Conservation (phyloP, 768 basidiomycete genomes). For the Tephrocybe sp. region DNA sequence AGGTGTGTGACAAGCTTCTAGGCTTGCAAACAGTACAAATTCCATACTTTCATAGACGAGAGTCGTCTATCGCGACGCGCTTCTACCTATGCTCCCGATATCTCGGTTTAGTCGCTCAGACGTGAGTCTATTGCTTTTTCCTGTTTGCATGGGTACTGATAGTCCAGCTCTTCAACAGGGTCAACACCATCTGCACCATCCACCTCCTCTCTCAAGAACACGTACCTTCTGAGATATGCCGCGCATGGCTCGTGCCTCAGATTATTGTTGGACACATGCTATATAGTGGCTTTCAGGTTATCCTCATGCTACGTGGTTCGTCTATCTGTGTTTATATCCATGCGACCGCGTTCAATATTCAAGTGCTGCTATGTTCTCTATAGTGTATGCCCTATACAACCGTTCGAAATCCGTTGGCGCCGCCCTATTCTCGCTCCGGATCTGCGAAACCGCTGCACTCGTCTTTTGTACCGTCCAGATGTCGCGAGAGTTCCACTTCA, state of each 20-base stretch:
- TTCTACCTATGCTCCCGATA: conserved; percentile 1
- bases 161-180: neutral
- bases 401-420: neutral
- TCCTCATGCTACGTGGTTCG: conserved; percentile 6
- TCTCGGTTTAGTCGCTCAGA: neutral
- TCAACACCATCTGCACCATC: conserved; percentile 2
- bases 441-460: neutral
- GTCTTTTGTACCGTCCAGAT: neutral
- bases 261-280: neutral
- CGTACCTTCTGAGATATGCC: neutral
- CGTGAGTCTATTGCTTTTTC: neutral
- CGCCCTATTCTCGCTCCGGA: neutral
- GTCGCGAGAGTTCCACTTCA: neutral
- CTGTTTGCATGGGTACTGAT: neutral
- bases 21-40: too few species aligned
- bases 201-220: neutral
- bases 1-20: neutral
- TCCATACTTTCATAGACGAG: neutral
- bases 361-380: too few species aligned
- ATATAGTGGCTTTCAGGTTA: neutral
- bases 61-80: neutral
- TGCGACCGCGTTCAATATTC: neutral
- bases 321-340: neutral
- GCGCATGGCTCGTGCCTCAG: neutral
- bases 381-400: conserved; percentile 3